Percentiles rank a stretch among this genome's conserved stretches.
These are phyloP conservation scores for Candida gigantensis DNA, from an alignment of 1,139 yeast genomes.

Conservation along the genomic window DNA sequence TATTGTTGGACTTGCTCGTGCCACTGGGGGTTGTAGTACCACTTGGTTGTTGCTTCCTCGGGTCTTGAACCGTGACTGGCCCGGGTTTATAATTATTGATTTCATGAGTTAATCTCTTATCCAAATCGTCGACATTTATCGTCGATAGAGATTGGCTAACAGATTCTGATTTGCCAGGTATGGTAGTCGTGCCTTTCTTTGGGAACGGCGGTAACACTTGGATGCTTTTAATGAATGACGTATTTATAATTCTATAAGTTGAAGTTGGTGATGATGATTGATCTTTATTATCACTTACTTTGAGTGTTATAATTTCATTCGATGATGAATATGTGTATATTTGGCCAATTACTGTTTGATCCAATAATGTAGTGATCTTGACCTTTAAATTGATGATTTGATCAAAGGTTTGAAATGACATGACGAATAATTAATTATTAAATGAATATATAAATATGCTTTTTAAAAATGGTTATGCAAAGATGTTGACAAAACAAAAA, in stretches of 20 bases:
- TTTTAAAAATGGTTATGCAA: constrained; percentile 1
- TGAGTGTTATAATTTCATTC: constrained; percentile 24
- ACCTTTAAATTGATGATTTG: constrained; percentile 44
- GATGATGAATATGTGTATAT: constrained; percentile 56
- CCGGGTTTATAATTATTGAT: constrained; percentile 16
- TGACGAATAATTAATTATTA: not conserved
- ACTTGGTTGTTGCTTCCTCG: not conserved
- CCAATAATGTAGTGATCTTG: constrained; percentile 59
- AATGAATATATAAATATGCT: constrained; percentile 2
- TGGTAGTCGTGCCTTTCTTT: constrained; percentile 16
- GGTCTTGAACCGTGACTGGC: not conserved
- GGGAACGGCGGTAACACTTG: constrained; percentile 37
- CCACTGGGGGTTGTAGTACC: not conserved
- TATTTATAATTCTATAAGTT: constrained; percentile 56
- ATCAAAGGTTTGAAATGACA: constrained; percentile 16
- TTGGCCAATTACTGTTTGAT: constrained; percentile 57
- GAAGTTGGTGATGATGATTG: constrained; percentile 15
- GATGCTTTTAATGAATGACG: constrained; percentile 58
- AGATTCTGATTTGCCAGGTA: constrained; percentile 6
- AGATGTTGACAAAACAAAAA: not conserved
- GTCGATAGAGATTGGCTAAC: constrained; percentile 4
- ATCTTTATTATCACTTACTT: constrained; percentile 22
- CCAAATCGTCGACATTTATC: constrained; percentile 21
- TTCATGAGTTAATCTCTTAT: constrained; percentile 17
- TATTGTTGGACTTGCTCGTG: constrained; percentile 5